Base-by-base conservation (phyloP, 352 stramenopile species). In the Globisporangium iwayamae region DNA sequence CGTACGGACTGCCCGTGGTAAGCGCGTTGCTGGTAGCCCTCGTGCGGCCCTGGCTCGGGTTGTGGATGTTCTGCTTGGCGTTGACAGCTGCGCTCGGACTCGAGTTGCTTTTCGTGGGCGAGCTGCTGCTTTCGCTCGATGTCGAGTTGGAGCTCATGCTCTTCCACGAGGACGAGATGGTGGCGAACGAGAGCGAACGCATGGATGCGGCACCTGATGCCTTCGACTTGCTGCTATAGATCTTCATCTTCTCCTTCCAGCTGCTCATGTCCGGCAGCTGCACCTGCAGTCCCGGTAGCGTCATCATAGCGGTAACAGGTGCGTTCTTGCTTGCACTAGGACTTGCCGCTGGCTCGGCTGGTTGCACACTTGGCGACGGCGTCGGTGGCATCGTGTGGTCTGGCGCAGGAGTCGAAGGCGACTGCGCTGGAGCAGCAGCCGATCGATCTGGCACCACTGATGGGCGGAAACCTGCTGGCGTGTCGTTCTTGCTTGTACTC, bases 21-120 rank as follows among this genome's bases (percentile, higher is more conserved):
- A 83, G 70, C 1, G 71, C 56, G 51, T 39, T 75, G 54, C 59
- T 65, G 5, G 51, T 53, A 4, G 62, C 62, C 16, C 55, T 66
- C 4, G 55, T 59, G 25, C 62, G 63, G 16, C 66, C 14, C 16
- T 66, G 63, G 48, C 67, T 75, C 14, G 85, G 64, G 48, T 72
- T 75, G 45, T 90, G 75, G 16, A 90, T 69, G 41, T 92, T 90
- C 22, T 72, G 77, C n/a, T 73, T 74, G 10, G 78, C 57, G 20
- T 34, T 54, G 28, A 66, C 73, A 63, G 72, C 58, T 14, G 65
- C 56, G 28, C 32, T 56, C 20, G 52, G 62, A 28, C 48, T 59
- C 43, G 51, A n/a, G 11, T 39, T 56, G 11, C 56, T 56, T 30
- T 64, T 63, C n/a, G 16, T 45, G 2, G 55, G 55, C 14, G 63